These are phyloP conservation scores for Bauhinia variegata DNA, from an alignment of 306 rosid genomes.

Conservation along the genomic window DNA sequence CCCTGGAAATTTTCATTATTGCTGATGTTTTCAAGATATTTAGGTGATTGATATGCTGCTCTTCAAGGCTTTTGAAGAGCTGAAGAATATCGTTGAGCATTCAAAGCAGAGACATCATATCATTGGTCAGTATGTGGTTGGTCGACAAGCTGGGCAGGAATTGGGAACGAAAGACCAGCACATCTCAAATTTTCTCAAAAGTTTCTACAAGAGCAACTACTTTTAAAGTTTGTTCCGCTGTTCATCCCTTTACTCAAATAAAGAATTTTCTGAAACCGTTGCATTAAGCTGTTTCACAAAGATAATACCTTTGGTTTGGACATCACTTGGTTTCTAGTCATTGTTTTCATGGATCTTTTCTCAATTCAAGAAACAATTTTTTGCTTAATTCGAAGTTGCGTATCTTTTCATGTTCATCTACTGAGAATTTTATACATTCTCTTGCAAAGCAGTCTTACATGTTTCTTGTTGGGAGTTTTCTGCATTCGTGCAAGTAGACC, in stretches of 20 bases:
- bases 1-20: not conserved
- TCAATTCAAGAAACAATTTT: conserved; percentile 35
- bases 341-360: conserved; percentile 33
- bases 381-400: too few relatives aligned
- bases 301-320: conserved; percentile 21
- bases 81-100: conserved; percentile 71
- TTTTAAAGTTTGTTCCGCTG: conserved; percentile 50
- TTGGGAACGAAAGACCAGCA: conserved; percentile 64
- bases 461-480: too few relatives aligned
- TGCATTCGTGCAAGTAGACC: too few relatives aligned
- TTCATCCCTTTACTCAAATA: conserved; percentile 46
- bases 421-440: too few relatives aligned
- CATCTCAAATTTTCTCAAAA: conserved; percentile 67
- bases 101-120: conserved; percentile 97
- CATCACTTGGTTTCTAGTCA: conserved; percentile 31
- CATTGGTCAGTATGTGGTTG: conserved; percentile 86
- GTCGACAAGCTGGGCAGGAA: conserved; percentile 61
- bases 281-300: conserved; percentile 35
- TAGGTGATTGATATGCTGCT: conserved; percentile 96
- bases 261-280: conserved; percentile 42
- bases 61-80: conserved; percentile 90
- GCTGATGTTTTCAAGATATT: conserved; percentile 38
- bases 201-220: conserved; percentile 78
- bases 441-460: too few relatives aligned
- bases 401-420: too few relatives aligned